Base-by-base conservation (phyloP, 1,284 basidiomycete species). In the Taiwanofungus camphoratus region DNA sequence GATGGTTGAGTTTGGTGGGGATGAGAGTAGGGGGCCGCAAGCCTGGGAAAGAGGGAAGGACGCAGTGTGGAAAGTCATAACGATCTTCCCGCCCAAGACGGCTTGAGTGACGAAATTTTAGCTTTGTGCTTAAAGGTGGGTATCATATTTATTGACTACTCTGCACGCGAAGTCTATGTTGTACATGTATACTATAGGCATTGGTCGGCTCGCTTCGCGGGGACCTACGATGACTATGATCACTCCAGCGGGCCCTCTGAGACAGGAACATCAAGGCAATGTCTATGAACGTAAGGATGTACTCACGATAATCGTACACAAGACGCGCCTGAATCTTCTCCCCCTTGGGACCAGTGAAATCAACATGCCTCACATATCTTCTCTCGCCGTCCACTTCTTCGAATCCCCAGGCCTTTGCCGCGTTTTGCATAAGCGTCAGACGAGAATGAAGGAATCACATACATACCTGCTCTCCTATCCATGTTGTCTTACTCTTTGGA, bases 1-100 rank as follows among this genome's bases (percentile, higher is more conserved):
- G 19, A 84, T 89, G 82, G 75, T 89, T 13, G 88, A 92, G 57
- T 89, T 89, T 63, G 85, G 83, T 1, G 87, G 85, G 2, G 73
- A 76, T 37, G 77, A 85, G 51, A 80, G 85, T 11, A 75, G 73
- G 45, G 88, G 88, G 2, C 80, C 84, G 3, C 79, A 86, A 48
- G 87, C 87, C 50, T 92, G 88, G 89, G 88, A 92, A 53, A 73
- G 74, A 49, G 88, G 88, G 7, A 88, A 84, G 52, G 83, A 87
- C 53, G 82, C 86, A 1, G 58, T 72, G 1, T 91, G 89, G 88
- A 81, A 71, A 52, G 75, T 87, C 8, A 64, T 86, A 41, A 85
- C 82, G 1, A 39, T 91, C 21, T 90, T 88, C 57, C 55, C 63
- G 12, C 60, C 65, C n/a, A 62, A 57, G 39, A 29, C 7, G 7